These are phyloP conservation scores for Thielaviopsis cerberus DNA, from an alignment of 2,329 filamentous ascomycete genomes.

Conservation along the genomic window DNA sequence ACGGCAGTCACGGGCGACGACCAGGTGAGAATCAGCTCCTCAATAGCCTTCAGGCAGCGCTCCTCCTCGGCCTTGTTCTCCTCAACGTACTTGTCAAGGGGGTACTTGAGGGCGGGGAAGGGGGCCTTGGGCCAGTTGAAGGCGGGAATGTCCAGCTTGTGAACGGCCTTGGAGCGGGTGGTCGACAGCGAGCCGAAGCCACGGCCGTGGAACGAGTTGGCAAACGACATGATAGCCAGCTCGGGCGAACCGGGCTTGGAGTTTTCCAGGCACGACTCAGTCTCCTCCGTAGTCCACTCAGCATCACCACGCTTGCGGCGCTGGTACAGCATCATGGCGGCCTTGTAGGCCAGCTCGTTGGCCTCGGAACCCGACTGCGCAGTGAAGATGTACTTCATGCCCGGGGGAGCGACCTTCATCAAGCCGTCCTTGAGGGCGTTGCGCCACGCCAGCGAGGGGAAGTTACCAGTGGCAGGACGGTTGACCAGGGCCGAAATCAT, in stretches of 20 bases:
- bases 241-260: conserved; percentile 53
- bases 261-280: conserved; percentile 62
- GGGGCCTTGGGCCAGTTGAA: conserved; percentile 89
- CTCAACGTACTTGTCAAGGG: conserved; percentile 56
- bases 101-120: conserved; percentile 75
- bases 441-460: conserved; percentile 72
- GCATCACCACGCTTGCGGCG: conserved; percentile 65
- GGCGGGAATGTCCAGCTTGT: conserved; percentile 86
- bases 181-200: conserved; percentile 76
- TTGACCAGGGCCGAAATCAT: conserved; percentile 73
- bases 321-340: conserved; percentile 73
- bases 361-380: conserved; percentile 77
- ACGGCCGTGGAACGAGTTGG: conserved; percentile 73
- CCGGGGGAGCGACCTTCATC: conserved; percentile 65
- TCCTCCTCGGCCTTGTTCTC: conserved; percentile 73
- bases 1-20: conserved; percentile 65
- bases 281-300: conserved; percentile 64
- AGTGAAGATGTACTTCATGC: conserved; percentile 76
- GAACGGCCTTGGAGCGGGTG: conserved; percentile 80
- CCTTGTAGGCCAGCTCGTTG: conserved; percentile 90
- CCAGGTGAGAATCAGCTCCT: conserved; percentile 62
- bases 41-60: conserved; percentile 59
- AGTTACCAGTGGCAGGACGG: conserved; percentile 76
- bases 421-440: conserved; percentile 64
- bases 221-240: conserved; percentile 77